A percentile compares a stretch with the other conserved stretches of the same genome.
Evolutionary conservation across 2,329 filamentous ascomycete genomes (phyloP).

Genomic region (Verticillium isaacii): DNA sequence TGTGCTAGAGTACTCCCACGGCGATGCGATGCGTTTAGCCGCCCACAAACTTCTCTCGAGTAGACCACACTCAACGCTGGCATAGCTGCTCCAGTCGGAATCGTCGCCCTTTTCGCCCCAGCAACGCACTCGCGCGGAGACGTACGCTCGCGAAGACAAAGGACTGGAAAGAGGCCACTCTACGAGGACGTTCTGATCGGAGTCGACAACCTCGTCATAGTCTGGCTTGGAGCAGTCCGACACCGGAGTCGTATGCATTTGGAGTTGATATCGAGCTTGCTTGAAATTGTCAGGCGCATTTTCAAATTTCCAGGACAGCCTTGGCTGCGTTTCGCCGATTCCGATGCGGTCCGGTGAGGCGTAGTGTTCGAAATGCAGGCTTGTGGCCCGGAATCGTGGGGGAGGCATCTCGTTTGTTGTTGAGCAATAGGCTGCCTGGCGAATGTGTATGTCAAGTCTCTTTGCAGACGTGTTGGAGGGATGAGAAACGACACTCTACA

Average conservation of each 20-base stretch:
- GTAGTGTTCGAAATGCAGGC: slow-evolving; percentile 32
- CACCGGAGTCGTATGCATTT: slow-evolving; percentile 12
- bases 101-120: background rate
- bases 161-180: background rate
- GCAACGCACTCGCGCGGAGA: background rate
- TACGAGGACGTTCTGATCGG: background rate
- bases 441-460: too few species aligned
- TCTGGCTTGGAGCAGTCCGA: background rate
- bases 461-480: too few species aligned
- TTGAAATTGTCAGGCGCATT: slow-evolving; percentile 31
- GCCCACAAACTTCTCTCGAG: background rate
- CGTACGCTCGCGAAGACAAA: background rate
- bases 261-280: slow-evolving; percentile 36
- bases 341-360: slow-evolving; percentile 26
- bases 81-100: background rate
- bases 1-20: background rate
- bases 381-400: background rate
- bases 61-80: background rate
- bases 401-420: too few species aligned
- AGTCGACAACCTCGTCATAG: background rate
- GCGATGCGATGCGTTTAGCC: background rate
- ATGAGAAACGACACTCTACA: too few species aligned
- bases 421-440: too few species aligned
- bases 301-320: slow-evolving; percentile 40
- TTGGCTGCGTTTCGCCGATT: slow-evolving; percentile 34